These are phyloP conservation scores for Aegilops speltoides DNA, from an alignment of 176 grass and related monocot species.

Conservation along the genomic window DNA sequence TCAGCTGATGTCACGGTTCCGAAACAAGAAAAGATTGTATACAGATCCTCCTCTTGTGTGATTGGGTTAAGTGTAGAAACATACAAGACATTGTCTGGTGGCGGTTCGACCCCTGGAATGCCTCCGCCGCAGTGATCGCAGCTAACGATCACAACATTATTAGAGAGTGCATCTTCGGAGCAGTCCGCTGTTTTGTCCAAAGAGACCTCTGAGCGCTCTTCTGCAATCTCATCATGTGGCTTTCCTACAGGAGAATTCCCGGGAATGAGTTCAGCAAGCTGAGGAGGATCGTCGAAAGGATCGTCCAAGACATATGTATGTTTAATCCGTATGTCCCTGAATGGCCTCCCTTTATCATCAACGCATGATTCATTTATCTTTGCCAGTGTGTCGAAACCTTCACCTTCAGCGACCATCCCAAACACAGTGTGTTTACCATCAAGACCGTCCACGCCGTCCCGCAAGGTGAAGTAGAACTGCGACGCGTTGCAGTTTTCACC, in stretches of 20 bases:
- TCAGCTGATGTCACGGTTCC: constrained; percentile 82
- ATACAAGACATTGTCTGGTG: constrained; percentile 83
- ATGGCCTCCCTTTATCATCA: constrained; percentile 79
- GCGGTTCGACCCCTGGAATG: constrained; percentile 54
- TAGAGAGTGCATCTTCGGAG: too few relatives aligned
- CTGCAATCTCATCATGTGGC: constrained; percentile 68
- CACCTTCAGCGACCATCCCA: constrained; percentile 66
- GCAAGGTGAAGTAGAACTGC: constrained; percentile 81
- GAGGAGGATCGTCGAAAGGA: constrained; percentile 82
- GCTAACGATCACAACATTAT: too few relatives aligned
- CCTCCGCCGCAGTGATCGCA: too few relatives aligned
- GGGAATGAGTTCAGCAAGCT: constrained; percentile 67
- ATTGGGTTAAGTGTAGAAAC: constrained; percentile 87
- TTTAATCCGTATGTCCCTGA: constrained; percentile 89
- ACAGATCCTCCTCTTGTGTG: constrained; percentile 91
- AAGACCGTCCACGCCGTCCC: constrained; percentile 74
- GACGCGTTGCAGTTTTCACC: constrained; percentile 18
- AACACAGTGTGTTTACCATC: constrained; percentile 89
- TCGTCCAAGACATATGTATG: constrained; percentile 92
- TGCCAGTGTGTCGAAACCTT: constrained; percentile 46
- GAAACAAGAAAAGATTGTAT: constrained; percentile 90
- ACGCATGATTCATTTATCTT: constrained; percentile 90
- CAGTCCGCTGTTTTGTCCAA: constrained; percentile 40
- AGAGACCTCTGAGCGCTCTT: constrained; percentile 66
- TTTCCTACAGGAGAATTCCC: constrained; percentile 72